Evolutionary conservation across 257 asterid species (phyloP).

Genomic region (Gentiana straminea): DNA sequence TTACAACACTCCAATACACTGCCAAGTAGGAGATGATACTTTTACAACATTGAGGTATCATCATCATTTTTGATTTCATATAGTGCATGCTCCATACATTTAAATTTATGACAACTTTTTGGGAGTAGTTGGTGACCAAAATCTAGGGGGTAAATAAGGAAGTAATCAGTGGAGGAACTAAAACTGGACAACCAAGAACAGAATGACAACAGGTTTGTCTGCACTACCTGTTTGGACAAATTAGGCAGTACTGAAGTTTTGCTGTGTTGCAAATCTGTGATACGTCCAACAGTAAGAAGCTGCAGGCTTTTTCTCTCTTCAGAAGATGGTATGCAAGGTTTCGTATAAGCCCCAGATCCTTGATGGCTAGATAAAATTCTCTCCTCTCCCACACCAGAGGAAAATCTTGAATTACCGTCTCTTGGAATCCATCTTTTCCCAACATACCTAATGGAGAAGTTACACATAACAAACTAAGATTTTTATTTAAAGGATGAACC

Average conservation of each 20-base stretch:
- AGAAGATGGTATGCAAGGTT: not conserved
- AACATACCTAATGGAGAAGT: conserved; percentile 24
- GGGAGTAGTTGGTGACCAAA: too few species aligned
- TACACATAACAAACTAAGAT: conserved; percentile 1
- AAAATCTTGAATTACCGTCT: conserved; percentile 8
- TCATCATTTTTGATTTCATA: too few species aligned
- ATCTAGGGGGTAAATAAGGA: not conserved
- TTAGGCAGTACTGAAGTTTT: conserved; percentile 2
- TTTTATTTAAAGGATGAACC: not conserved
- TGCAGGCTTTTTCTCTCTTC: conserved; percentile 13
- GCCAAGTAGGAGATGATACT: not conserved
- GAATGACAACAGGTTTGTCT: not conserved
- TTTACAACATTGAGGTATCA: too few species aligned
- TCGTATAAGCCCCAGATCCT: conserved; percentile 3
- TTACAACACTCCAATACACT: not conserved
- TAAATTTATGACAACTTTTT: too few species aligned
- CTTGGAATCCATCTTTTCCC: conserved; percentile 30
- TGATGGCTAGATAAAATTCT: conserved; percentile 1
- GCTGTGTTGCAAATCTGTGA: conserved; percentile 3
- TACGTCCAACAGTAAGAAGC: conserved; percentile 1
- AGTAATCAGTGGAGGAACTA: not conserved
- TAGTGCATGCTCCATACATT: too few species aligned
- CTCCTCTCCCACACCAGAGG: conserved; percentile 13
- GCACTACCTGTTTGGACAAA: conserved; percentile 12
- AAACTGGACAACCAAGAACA: not conserved